phyloP scores from a whole-genome alignment of 2,329 filamentous ascomycete genomes.

The Alternaria consortialis region DNA sequence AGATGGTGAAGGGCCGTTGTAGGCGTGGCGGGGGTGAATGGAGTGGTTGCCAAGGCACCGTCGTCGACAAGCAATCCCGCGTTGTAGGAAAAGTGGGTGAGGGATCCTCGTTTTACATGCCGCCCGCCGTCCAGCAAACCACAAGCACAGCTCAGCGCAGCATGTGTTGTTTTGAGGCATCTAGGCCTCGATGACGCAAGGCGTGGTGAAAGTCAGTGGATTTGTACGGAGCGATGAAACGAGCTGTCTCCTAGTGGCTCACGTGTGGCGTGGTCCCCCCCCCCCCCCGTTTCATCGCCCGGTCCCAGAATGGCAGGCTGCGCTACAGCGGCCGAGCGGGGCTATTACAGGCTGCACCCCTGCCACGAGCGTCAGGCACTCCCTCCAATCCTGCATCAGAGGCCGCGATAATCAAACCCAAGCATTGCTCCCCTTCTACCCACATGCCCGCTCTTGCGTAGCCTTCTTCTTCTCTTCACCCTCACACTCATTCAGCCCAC shows the following conservation, averaged over 20 bases:
- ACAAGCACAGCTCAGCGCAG: neutral
- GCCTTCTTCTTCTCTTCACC: constrained; percentile 7
- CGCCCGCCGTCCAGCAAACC: constrained; percentile 17
- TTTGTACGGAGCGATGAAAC: constrained; percentile 37
- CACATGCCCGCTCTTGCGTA: constrained; percentile 26
- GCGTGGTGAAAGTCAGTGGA: constrained; percentile 14
- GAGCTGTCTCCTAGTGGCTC: constrained; percentile 18
- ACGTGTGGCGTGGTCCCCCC: constrained; percentile 23
- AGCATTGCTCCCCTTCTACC: constrained; percentile 30
- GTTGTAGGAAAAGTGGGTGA: constrained; percentile 1
- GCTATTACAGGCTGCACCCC: constrained; percentile 13
- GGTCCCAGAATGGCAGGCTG: constrained; percentile 22
- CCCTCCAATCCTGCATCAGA: constrained; percentile 29
- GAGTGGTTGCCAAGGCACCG: constrained; percentile 2
- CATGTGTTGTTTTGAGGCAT: constrained; percentile 5
- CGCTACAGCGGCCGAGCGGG: constrained; percentile 21
- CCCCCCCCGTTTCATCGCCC: constrained; percentile 28
- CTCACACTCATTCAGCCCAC: constrained; percentile 19
- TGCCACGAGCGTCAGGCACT: constrained; percentile 16
- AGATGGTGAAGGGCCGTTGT: constrained; percentile 12
- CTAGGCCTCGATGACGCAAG: constrained; percentile 24
- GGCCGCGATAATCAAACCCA: constrained; percentile 36
- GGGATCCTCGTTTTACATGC: constrained; percentile 10
- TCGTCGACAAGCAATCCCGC: constrained; percentile 1
- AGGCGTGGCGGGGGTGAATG: constrained; percentile 4